Base-by-base conservation (phyloP, 305 asterid genomes). In the Solanum aculeatissimum region DNA sequence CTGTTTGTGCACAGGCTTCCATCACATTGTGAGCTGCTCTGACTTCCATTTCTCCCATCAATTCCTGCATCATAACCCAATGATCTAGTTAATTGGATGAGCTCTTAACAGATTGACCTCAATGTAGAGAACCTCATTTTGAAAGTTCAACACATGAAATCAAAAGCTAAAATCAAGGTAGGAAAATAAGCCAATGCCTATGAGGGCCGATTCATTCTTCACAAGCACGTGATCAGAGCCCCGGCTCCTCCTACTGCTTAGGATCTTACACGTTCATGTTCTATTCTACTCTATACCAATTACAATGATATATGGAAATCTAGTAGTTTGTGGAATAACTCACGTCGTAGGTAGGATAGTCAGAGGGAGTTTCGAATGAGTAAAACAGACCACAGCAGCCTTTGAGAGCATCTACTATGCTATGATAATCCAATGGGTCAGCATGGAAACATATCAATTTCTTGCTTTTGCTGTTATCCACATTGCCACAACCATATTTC, bases 1-100 rank as follows among this genome's bases (percentile, higher is more conserved):
- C 94, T 23, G 98, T 96, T 80, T 92, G 98, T 2, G 98, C 97
- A 88, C 99, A 93, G 19, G 99, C 99, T 91, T 96, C 99, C 91
- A 96, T 49, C 87, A 94, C 97, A 85, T 95, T 96, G 85, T 96
- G 98, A 54, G 99, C 98, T 47, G 99, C 99, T 86, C 98, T 93
- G n/a, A 93, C 98, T 87, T 96, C 99, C 84, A 95, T 80, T 82
- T 96, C 99, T 55, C 92, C 94, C 97, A 92, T 92, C 65, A 82
- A 87, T 90, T 94, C 99, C 98, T 96, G 92, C 16, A 84, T 55
- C 71, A 83, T 4, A 74, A 54, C 68, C 7, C 68, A 54, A 32
- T 27, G 4, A 79, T 21, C 27, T 78, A 14, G 42, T 54, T 78
- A 51, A 19, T 82, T 38, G 75, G 45, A 42, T 12, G 19, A 71